Percentiles rank a stretch among this genome's conserved stretches.
phyloP scores from a whole-genome alignment of 2,329 filamentous ascomycete genomes.

The Neodidymelliopsis sp. region DNA sequence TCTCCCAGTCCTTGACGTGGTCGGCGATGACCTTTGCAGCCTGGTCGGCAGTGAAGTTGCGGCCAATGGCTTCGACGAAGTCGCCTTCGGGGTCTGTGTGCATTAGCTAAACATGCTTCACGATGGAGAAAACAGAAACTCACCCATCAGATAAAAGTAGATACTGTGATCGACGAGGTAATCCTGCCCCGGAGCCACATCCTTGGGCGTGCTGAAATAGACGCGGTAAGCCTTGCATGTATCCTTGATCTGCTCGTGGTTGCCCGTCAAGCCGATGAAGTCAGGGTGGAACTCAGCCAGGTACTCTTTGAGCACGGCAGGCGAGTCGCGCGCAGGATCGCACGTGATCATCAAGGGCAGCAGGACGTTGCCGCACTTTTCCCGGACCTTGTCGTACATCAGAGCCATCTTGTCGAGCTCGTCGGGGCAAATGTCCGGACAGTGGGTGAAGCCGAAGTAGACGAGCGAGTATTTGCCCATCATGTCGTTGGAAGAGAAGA shows the following conservation, averaged over 20 bases:
- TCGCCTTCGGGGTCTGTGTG: conserved; percentile 88
- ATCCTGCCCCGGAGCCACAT: conserved; percentile 91
- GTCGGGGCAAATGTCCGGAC: conserved; percentile 97
- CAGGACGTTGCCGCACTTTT: conserved; percentile 61
- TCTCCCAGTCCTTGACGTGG: conserved; percentile 82
- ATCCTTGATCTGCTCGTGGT: conserved; percentile 90
- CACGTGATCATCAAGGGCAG: conserved; percentile 92
- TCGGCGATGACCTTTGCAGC: conserved; percentile 83
- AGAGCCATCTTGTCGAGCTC: conserved; percentile 99
- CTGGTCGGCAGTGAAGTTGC: conserved; percentile 90
- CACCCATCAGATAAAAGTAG: conserved; percentile 97
- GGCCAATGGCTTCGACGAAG: conserved; percentile 94
- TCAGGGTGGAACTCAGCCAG: conserved; percentile 87
- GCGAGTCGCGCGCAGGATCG: conserved; percentile 90
- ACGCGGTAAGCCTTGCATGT: conserved; percentile 96
- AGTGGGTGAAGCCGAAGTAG: conserved; percentile 98
- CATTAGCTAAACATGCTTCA: conserved; percentile 29
- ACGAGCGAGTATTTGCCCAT: conserved; percentile 87
- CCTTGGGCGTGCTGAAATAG: conserved; percentile 91
- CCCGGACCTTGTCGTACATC: conserved; percentile 78
- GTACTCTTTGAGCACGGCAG: conserved; percentile 83
- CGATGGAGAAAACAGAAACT: conserved; percentile 37
- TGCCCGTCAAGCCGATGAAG: conserved; percentile 89
- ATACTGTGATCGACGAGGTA: conserved; percentile 99
- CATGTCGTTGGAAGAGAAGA: conserved; percentile 80